phyloP scores from a whole-genome alignment of 805 yeast genomes.

The Candida oleophila region DNA sequence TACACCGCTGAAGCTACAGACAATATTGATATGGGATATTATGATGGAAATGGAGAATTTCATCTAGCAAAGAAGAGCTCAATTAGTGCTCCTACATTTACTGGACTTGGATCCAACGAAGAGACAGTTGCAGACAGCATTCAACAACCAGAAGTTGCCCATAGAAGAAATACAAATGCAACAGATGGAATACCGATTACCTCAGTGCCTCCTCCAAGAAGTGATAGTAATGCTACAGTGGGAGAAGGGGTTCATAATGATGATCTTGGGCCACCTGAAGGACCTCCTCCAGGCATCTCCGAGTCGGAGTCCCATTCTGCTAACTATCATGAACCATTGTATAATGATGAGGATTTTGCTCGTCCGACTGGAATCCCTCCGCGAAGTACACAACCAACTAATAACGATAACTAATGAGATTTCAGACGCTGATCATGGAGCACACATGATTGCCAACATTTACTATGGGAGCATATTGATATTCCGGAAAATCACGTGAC shows the following conservation, averaged over 20 bases:
- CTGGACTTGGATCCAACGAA: not conserved
- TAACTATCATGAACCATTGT: conserved; percentile 3
- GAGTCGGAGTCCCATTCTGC: not conserved
- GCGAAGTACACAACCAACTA: not conserved
- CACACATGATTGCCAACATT: no score
- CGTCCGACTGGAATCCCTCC: conserved; percentile 4
- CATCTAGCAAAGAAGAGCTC: conserved; percentile 32
- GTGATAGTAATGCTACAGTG: not conserved
- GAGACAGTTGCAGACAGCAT: not conserved
- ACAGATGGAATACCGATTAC: conserved; percentile 16
- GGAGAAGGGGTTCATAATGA: conserved; percentile 4
- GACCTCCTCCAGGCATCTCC: not conserved
- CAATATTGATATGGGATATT: conserved; percentile 69
- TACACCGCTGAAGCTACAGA: conserved; percentile 68
- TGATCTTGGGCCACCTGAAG: conserved; percentile 8
- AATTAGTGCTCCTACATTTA: conserved; percentile 1
- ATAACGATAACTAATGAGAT: no score
- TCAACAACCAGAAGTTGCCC: conserved; percentile 19
- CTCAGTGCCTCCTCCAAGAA: conserved; percentile 1
- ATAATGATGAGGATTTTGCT: conserved; percentile 8
- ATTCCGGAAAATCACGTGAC: not conserved
- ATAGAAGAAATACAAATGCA: conserved; percentile 17
- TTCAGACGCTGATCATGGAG: no score
- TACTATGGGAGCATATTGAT: no score
- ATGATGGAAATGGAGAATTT: conserved; percentile 57